Evolutionary conservation across 2,329 filamentous ascomycete species (phyloP).

Genomic region (Helotiales sp.): DNA sequence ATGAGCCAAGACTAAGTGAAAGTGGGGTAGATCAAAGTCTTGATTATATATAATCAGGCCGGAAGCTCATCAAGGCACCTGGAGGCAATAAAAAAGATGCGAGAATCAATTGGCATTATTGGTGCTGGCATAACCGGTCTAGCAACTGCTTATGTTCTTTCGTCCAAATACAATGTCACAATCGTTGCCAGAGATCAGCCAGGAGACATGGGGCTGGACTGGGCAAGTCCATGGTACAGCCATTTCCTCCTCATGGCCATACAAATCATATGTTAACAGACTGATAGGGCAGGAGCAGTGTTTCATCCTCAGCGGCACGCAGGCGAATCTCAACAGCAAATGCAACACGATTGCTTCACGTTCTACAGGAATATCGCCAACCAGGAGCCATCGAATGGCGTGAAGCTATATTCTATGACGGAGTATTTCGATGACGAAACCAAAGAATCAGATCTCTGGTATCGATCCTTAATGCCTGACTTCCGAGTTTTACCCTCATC

Average conservation of each 20-base stretch:
- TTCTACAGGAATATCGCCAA: slow-evolving; percentile 34
- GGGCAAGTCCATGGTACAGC: slow-evolving; percentile 38
- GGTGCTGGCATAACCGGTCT: slow-evolving; percentile 38
- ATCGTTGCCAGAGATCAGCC: slow-evolving; percentile 37
- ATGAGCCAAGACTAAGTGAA: not conserved
- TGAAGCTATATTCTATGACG: slow-evolving; percentile 35
- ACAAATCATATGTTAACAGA: not conserved
- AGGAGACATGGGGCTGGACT: slow-evolving; percentile 34
- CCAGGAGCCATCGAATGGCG: slow-evolving; percentile 30
- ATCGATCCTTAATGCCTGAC: slow-evolving; percentile 33
- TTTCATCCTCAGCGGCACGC: slow-evolving; percentile 36
- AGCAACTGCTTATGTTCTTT: slow-evolving; percentile 34
- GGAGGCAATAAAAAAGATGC: slow-evolving; percentile 14
- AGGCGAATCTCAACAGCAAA: slow-evolving; percentile 24
- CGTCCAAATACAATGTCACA: slow-evolving; percentile 31
- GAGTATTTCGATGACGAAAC: slow-evolving; percentile 34
- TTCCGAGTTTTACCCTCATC: slow-evolving; percentile 23
- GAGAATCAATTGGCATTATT: slow-evolving; percentile 29
- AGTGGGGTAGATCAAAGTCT: not conserved
- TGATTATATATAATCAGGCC: not conserved
- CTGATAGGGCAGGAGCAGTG: slow-evolving; percentile 36
- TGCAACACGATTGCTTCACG: slow-evolving; percentile 34
- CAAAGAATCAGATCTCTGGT: slow-evolving; percentile 32
- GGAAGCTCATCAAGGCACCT: not conserved
- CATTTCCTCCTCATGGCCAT: not conserved